Conservation (phyloP, 768 basidiomycete species). For the Suillus cothurnatus region DNA sequence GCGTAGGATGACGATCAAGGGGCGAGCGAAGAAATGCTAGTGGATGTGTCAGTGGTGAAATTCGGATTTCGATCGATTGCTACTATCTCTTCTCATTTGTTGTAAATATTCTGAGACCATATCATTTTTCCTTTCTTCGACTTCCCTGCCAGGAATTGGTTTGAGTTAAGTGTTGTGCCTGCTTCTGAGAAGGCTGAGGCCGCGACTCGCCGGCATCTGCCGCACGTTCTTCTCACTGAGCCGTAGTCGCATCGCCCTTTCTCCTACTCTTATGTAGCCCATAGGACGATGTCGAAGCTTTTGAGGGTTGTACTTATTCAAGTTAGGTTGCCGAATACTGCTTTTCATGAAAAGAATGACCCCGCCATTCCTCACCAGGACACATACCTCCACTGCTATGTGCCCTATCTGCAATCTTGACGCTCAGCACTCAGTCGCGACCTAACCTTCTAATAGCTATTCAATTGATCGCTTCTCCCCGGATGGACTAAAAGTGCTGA, state of each 20-base stretch:
- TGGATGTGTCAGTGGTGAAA: background rate
- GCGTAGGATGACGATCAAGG: conserved; percentile 31
- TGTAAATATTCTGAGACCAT: background rate
- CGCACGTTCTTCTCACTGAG: background rate
- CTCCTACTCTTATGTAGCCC: too few species aligned
- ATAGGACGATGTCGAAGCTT: background rate
- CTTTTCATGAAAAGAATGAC: too few species aligned
- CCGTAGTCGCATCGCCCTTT: too few species aligned
- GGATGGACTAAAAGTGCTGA: too few species aligned
- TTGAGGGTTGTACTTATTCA: background rate
- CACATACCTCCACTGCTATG: too few species aligned
- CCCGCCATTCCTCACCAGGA: too few species aligned
- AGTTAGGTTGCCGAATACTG: background rate
- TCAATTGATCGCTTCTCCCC: too few species aligned
- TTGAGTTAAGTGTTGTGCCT: background rate
- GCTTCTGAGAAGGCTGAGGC: background rate
- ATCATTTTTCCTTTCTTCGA: background rate
- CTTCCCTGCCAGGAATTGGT: background rate
- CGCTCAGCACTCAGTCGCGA: too few species aligned
- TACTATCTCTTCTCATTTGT: background rate
- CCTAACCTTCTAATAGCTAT: too few species aligned
- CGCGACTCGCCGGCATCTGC: background rate
- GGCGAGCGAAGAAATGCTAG: conserved; percentile 21
- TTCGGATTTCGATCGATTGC: background rate
- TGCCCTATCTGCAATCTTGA: too few species aligned